Base-by-base conservation (phyloP, 345 rosid genomes). In the Gossypium thurberi region DNA sequence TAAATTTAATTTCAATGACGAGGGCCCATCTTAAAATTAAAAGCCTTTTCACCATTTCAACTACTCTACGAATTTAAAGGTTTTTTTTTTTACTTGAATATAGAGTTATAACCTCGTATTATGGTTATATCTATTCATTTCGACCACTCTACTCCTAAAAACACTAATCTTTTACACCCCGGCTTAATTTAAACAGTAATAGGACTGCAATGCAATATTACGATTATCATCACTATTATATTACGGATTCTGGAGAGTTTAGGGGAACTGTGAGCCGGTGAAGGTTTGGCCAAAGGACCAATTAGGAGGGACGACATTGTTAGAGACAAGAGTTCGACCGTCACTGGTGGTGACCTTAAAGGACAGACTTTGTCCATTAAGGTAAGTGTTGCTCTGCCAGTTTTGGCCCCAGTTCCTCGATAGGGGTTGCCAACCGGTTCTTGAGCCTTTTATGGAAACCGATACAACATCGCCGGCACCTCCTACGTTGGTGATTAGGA, bases 281-380 rank as follows among this genome's bases (percentile, higher is more conserved):
- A 57, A 57, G 33, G 62, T 57, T 23, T 57, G 62, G 62, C 62
- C 62, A 4, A 57, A 57, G 33, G 62, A 57, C 62, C 37, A 57
- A 57, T 57, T 21, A 10, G 37, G 33, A 4, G 37, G 62, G 12
- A 57, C 89, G 11, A 83, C 76, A 33, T 83, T 76, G 79, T 81
- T 58, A 17, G 84, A 84, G 75, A 81, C 80, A 1, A 82, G 64
- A 1, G 78, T 81, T 23, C 74, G 62, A 2, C 62, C 62, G 11
- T 57, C 62, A 57, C 62, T 57, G 33, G 62, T 57, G 62, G 62
- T 57, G 62, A 57, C 62, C 62, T 57, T 57, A 57, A 57, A 57
- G 25, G 62, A 57, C 8, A 57, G 15, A 33, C 62, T 57, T 25
- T 57, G 62, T 57, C 62, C 62, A 4, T 57, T 57, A 57, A 23